Conservation (phyloP, 1,139 yeast genomes). For the Eremothecium coryli region DNA sequence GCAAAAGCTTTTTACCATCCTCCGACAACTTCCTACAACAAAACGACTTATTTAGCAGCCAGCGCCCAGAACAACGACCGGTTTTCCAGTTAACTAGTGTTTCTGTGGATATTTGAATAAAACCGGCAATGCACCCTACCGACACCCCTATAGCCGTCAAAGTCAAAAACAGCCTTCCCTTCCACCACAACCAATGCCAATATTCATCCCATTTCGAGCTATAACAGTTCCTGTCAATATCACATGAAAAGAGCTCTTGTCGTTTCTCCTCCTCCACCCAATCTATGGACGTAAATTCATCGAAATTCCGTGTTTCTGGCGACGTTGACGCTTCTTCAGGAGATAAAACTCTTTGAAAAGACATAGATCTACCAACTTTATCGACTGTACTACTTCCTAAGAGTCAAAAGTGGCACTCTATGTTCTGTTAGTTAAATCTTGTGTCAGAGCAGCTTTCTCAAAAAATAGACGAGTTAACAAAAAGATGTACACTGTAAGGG, state of each 20-base stretch:
- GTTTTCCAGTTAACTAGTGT: conserved; percentile 71
- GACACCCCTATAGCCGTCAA: conserved; percentile 63
- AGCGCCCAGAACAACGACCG: conserved; percentile 66
- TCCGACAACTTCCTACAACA: conserved; percentile 62
- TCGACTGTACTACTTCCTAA: too few species aligned
- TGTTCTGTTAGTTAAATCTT: background rate
- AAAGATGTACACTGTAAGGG: too few species aligned
- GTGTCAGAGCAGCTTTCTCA: too few species aligned
- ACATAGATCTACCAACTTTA: too few species aligned
- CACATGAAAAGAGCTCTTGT: conserved; percentile 12
- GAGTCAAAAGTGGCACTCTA: too few species aligned
- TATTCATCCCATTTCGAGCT: conserved; percentile 9
- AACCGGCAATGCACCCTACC: conserved; percentile 78
- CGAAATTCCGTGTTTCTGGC: conserved; percentile 37
- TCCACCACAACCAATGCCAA: conserved; percentile 35
- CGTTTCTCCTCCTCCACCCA: conserved; percentile 67
- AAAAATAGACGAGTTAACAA: too few species aligned
- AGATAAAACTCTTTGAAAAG: background rate
- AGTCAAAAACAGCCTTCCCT: conserved; percentile 62
- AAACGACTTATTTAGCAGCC: conserved; percentile 63
- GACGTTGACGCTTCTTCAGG: conserved; percentile 4
- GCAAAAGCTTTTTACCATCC: conserved; percentile 30
- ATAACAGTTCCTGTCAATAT: conserved; percentile 9
- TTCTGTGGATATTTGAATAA: conserved; percentile 71
- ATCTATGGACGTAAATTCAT: conserved; percentile 63